Conservation (phyloP, 148 eudicot species). For the Camellia lanceoleosa region DNA sequence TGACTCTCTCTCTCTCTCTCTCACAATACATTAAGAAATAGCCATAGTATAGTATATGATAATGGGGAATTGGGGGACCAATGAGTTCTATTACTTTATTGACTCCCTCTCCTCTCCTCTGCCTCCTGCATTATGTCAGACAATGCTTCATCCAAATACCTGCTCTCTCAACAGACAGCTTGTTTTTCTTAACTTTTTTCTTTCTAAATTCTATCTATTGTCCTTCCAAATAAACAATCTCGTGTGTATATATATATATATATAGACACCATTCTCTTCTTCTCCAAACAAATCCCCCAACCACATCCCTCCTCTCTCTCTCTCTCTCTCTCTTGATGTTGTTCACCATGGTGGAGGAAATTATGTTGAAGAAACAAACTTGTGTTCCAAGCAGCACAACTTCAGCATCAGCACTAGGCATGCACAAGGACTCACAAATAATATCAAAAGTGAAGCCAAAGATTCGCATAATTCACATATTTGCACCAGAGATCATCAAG, state of each 20-base stretch:
- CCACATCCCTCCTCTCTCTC: constrained; percentile 4
- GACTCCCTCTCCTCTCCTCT: constrained; percentile 5
- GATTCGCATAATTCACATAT: constrained; percentile 71
- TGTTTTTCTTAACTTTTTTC: neutral
- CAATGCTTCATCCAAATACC: constrained; percentile 27
- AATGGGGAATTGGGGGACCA: constrained; percentile 1
- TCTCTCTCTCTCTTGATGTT: neutral
- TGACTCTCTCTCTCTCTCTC: neutral
- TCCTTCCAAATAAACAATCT: neutral
- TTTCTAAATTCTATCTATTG: neutral
- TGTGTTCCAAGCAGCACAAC: constrained; percentile 19
- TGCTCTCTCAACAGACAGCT: constrained; percentile 18
- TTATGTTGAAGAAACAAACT: constrained; percentile 21
- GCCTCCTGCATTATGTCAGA: constrained; percentile 20
- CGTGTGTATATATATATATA: constrained; percentile 7
- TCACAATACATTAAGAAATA: neutral
- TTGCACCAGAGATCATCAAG: constrained; percentile 73
- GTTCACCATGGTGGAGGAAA: constrained; percentile 11
- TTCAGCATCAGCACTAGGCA: constrained; percentile 38
- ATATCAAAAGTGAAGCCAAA: constrained; percentile 64
- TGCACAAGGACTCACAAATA: constrained; percentile 47
- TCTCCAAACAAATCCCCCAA: constrained; percentile 11
- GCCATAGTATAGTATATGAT: neutral
- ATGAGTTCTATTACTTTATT: constrained; percentile 20
- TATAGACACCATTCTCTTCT: constrained; percentile 6